Evolutionary conservation across 2,329 filamentous ascomycete species (phyloP).

Genomic region (Fusarium verrucosum): DNA sequence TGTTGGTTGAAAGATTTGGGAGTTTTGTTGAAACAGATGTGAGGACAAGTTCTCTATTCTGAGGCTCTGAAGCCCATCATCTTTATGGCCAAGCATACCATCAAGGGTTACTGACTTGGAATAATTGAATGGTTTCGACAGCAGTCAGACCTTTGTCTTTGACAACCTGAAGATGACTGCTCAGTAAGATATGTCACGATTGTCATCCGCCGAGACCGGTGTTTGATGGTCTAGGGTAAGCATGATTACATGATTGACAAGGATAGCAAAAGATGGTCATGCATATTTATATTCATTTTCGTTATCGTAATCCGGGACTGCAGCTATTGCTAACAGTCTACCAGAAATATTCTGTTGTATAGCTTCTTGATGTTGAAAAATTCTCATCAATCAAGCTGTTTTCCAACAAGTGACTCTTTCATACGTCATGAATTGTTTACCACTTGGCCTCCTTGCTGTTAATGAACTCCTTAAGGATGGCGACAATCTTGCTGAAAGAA

Average conservation of each 20-base stretch:
- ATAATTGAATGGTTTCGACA: background rate
- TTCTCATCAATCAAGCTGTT: constrained; percentile 21
- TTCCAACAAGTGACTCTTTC: constrained; percentile 10
- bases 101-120: background rate
- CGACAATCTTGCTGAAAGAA: constrained; percentile 80
- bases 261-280: background rate
- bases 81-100: background rate
- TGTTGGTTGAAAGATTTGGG: background rate
- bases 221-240: background rate
- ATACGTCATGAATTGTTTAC: constrained; percentile 48
- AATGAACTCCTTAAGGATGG: constrained; percentile 73
- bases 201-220: too few relatives aligned
- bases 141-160: too few relatives aligned
- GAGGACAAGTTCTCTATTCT: background rate
- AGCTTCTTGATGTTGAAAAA: constrained; percentile 8
- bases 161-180: background rate
- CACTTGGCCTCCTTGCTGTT: constrained; percentile 67
- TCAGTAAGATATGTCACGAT: too few relatives aligned
- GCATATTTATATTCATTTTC: constrained; percentile 29
- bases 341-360: constrained; percentile 11
- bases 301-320: constrained; percentile 21
- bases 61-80: background rate
- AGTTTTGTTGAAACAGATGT: background rate
- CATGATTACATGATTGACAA: background rate
- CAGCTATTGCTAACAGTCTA: constrained; percentile 6